Base-by-base conservation (phyloP, 1,284 basidiomycete species). In the Thecaphora thlaspeos region DNA sequence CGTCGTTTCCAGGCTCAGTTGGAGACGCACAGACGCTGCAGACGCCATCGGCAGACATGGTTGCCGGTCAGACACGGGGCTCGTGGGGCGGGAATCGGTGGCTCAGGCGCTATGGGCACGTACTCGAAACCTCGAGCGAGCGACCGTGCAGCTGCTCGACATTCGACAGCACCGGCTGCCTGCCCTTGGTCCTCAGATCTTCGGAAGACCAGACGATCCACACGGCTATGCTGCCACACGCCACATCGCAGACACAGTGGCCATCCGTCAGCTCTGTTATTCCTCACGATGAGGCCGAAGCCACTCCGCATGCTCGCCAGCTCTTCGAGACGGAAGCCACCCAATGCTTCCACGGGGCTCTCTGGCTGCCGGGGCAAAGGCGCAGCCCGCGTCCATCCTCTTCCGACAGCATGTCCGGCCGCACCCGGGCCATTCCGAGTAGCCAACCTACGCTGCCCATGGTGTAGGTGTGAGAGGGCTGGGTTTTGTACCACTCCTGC, bases 311-410 rank as follows among this genome's bases (percentile, higher is more conserved):
- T 11, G 26, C 34, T 47, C 37, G 28, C 41, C 55, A 58, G 26
- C 38, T 68, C 66, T 48, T 65, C 63, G 44, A 68, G 40, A 5
- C 62, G 48, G 48, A 58, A 65, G 11, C 66, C 62, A 0, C 55
- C 66, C 2, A 58, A 19, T 0, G 50, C 62, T 18, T 55, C 28
- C 10, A 59, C 23, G 8, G 43, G 43, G 14, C 43, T 43, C 7
- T 14, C 44, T 7, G 47, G 34, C 2, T 41, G 48, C 1, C n/a
- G 37, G 3, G 51, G 54, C 24, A 63, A 48, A 1, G 54, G 50
- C 0, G 18, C n/a, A 1, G 66, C 2, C 55, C 59, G 17, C 51
- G 43, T n/a, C 61, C 38, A 11, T 67, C 61, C 34, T 62, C 53
- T 12, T 12, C 22, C 23, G 44, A 41, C 46, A 62, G 11, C 32